A percentile compares a stretch with the other conserved stretches of the same genome.
Conservation (phyloP, 2,329 filamentous ascomycete genomes). For the Pseudogymnoascus sp. region DNA sequence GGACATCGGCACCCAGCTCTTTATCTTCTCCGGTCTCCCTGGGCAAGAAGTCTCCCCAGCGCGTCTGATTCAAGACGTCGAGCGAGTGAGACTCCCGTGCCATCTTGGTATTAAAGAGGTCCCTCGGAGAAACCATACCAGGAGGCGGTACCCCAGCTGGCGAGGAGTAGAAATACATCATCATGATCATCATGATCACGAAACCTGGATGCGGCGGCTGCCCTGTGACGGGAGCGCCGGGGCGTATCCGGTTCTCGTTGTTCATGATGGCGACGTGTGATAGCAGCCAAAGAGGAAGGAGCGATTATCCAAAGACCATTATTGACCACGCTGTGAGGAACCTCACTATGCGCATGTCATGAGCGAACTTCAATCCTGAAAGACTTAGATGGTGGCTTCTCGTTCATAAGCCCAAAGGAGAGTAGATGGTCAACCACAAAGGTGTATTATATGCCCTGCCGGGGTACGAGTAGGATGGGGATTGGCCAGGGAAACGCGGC, state of each 20-base stretch:
- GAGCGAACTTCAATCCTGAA: neutral
- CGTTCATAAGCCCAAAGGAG: neutral
- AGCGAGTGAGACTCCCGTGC: constrained; percentile 45
- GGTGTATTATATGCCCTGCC: neutral
- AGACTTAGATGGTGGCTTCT: neutral
- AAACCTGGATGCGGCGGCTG: constrained; percentile 13
- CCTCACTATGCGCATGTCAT: neutral
- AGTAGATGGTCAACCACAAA: neutral
- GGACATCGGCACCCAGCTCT: constrained; percentile 18
- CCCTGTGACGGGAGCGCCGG: neutral
- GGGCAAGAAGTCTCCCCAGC: constrained; percentile 54
- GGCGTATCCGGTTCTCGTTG: neutral
- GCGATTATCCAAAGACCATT: constrained; percentile 2
- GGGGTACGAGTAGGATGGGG: neutral
- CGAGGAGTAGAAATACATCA: constrained; percentile 26
- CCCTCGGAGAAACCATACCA: constrained; percentile 36
- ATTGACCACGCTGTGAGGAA: neutral
- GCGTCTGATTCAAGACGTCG: constrained; percentile 45
- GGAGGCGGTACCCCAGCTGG: constrained; percentile 24
- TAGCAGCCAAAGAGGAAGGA: neutral
- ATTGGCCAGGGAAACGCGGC: neutral
- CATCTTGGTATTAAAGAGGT: constrained; percentile 39
- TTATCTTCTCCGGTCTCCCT: constrained; percentile 18
- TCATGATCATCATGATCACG: constrained; percentile 24
- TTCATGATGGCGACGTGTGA: constrained; percentile 6